phyloP scores from a whole-genome alignment of 306 rosid genomes.

The Ormosia emarginata region DNA sequence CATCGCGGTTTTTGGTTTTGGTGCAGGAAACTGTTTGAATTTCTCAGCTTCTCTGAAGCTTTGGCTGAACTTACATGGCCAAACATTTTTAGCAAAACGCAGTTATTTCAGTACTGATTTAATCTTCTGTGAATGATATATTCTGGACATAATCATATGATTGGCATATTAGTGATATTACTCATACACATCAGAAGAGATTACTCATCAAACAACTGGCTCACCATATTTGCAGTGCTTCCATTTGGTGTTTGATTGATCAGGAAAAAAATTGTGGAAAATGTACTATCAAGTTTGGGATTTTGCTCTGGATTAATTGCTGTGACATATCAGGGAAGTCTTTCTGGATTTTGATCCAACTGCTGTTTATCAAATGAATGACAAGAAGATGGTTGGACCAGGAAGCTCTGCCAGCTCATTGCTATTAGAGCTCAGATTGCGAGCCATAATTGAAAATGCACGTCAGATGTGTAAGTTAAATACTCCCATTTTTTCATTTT shows the following conservation, averaged over 20 bases:
- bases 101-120: constrained; percentile 51
- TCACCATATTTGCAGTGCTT: background rate
- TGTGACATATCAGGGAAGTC: constrained; percentile 24
- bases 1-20: background rate
- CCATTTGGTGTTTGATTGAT: background rate
- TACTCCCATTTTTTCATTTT: background rate
- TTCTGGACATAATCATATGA: background rate
- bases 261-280: background rate
- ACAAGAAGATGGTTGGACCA: constrained; percentile 35
- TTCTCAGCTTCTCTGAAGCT: constrained; percentile 77
- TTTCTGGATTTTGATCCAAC: constrained; percentile 44
- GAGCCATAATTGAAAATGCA: constrained; percentile 49
- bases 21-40: constrained; percentile 42
- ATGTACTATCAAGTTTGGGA: background rate
- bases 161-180: background rate
- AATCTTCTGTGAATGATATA: background rate
- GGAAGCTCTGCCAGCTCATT: constrained; percentile 44
- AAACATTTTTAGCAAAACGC: constrained; percentile 54
- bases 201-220: background rate
- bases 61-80: constrained; percentile 80
- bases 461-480: constrained; percentile 44
- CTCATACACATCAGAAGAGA: background rate
- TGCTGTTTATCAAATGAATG: constrained; percentile 37
- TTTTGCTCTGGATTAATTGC: background rate
- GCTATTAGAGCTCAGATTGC: constrained; percentile 38